Base-by-base conservation (phyloP, 495 filamentous ascomycete species). In the Collariella sp. region DNA sequence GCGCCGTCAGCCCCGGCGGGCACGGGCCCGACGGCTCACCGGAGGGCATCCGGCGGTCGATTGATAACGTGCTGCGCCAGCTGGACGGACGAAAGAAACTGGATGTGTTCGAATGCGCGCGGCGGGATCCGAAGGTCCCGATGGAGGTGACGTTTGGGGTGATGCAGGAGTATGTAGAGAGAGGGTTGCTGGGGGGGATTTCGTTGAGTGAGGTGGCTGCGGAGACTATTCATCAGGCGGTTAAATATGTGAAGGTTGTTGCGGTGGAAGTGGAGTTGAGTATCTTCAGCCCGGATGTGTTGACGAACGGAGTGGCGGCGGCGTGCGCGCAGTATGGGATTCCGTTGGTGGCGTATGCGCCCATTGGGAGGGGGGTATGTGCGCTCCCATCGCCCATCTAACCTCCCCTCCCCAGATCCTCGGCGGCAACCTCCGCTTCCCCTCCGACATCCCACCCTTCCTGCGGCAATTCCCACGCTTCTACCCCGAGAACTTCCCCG, bases 221-320 rank as follows among this genome's bases (percentile, higher is more conserved):
- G 6, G 74, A 81, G 36, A 90, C 87, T 2, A 88, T 96, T 61
- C 76, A 85, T 34, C 75, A 81, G 57, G 90, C 89, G 52, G 77
- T 73, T 34, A 83, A 84, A 57, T 65, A 85, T 22, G 76, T 82
- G 45, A 84, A 84, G 48, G 84, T 96, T 59, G 77, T 75, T 1
- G 79, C 79, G 3, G 86, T 91, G 19, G 90, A 96, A 67, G 82
- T 86, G 20, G 90, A 96, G 70, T 70, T 94, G 54, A 87, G 82
- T 7, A 62, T 96, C 38, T 90, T 76, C 63, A 66, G 76, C 5
- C 80, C 80, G 11, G 78, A 84, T n/a, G 81, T 85, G 38, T 67
- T 91, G 12, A 67, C 78, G 5, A 91, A 96, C 62, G 88, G 84
- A 16, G 77, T 94, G 16, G 86, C 84, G 5, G 70, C 72, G 26